Conservation (phyloP, 148 eudicot species). For the Pharnaceum exiguum region DNA sequence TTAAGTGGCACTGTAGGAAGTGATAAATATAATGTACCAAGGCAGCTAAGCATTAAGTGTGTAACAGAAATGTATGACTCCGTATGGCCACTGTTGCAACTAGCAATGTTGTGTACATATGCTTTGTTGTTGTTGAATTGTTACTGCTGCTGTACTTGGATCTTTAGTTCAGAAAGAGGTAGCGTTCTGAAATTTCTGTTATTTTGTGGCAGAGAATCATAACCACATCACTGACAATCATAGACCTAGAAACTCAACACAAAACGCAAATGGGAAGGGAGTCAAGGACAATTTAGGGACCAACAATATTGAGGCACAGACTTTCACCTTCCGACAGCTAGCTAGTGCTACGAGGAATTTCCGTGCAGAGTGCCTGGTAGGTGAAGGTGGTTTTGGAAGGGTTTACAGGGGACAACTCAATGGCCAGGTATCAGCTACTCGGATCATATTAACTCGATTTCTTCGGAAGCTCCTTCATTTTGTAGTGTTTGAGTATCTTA, state of each 20-base stretch:
- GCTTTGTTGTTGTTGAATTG: too few relatives aligned
- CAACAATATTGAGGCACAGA: conserved; percentile 54
- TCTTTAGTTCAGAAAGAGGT: too few relatives aligned
- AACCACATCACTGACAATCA: conserved; percentile 32
- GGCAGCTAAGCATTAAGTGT: too few relatives aligned
- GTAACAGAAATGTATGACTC: too few relatives aligned
- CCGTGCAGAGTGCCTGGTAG: conserved; percentile 51
- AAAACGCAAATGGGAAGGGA: conserved; percentile 18
- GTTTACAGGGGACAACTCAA: conserved; percentile 59
- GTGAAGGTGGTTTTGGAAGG: conserved; percentile 75
- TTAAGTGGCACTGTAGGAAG: too few relatives aligned
- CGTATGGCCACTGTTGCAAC: too few relatives aligned
- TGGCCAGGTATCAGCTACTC: conserved; percentile 36
- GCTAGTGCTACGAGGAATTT: conserved; percentile 75
- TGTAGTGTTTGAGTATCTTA: conserved; percentile 2
- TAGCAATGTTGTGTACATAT: too few relatives aligned
- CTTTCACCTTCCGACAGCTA: conserved; percentile 61
- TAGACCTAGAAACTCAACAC: conserved; percentile 13
- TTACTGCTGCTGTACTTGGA: too few relatives aligned
- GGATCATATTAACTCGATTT: background rate
- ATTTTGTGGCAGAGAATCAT: too few relatives aligned
- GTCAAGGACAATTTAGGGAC: conserved; percentile 10
- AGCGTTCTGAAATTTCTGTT: too few relatives aligned
- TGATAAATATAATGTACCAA: too few relatives aligned
- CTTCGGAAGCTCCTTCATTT: background rate